Percentiles rank a stretch among this genome's conserved stretches.
Conservation (phyloP, 2,329 filamentous ascomycete species). For the Ascochyta koolunga region DNA sequence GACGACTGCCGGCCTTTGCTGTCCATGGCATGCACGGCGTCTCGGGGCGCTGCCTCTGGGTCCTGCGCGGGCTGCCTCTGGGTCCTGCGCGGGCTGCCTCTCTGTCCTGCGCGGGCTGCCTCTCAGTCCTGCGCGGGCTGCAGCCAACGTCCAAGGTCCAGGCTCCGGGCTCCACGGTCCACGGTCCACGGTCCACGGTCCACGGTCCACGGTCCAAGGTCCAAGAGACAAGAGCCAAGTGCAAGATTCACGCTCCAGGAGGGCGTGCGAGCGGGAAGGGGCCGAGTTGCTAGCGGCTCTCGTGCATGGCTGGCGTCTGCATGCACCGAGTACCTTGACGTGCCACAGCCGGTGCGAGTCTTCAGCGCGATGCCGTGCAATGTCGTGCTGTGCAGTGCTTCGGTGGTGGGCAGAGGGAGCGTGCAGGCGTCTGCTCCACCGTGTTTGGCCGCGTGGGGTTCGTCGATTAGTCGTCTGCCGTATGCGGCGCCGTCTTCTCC, state of each 20-base stretch:
- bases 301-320: slow-evolving; percentile 4
- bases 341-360: no score
- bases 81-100: no score
- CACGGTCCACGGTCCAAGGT: no score
- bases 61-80: not conserved
- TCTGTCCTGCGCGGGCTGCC: not conserved
- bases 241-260: not conserved
- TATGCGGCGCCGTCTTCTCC: slow-evolving; percentile 11
- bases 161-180: no score
- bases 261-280: slow-evolving; percentile 21
- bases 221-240: no score
- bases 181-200: no score
- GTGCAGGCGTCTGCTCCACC: slow-evolving; percentile 13
- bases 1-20: slow-evolving; percentile 85
- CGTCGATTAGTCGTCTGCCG: not conserved
- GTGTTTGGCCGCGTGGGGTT: slow-evolving; percentile 12
- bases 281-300: slow-evolving; percentile 23
- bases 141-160: no score
- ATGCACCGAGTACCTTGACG: not conserved
- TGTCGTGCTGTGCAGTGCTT: no score
- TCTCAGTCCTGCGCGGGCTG: no score
- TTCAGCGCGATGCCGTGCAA: no score
- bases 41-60: no score
- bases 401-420: slow-evolving; percentile 10
- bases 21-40: slow-evolving; percentile 54